Conservation (phyloP, 2,329 filamentous ascomycete genomes). For the Cryphonectria parasitica region DNA sequence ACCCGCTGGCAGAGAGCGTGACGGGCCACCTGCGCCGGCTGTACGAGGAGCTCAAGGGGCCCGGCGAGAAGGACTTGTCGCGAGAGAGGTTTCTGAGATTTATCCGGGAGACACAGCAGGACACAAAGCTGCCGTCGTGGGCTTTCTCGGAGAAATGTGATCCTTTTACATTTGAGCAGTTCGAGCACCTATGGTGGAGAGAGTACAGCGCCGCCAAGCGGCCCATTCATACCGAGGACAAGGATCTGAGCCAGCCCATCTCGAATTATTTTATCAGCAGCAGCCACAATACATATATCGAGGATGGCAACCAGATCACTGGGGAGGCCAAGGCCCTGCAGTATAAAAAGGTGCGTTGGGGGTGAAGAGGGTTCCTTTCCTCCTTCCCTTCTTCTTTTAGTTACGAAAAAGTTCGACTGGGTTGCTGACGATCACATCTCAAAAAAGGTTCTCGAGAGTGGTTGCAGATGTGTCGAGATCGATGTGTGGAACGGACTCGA, state of each 20-base stretch:
- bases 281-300: conserved; percentile 90
- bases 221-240: conserved; percentile 45
- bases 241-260: conserved; percentile 69
- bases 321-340: conserved; percentile 76
- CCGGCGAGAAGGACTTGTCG: conserved; percentile 16
- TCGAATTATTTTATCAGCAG: conserved; percentile 94
- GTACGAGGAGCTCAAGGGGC: conserved; percentile 20
- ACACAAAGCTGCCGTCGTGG: conserved; percentile 8
- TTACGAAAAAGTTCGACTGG: not conserved
- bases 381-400: conserved; percentile 45
- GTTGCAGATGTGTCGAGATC: conserved; percentile 90
- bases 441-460: conserved; percentile 56
- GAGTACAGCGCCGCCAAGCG: conserved; percentile 47
- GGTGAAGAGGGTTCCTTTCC: no score
- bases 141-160: conserved; percentile 40
- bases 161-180: conserved; percentile 51
- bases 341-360: conserved; percentile 61
- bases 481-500: conserved; percentile 84
- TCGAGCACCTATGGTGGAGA: conserved; percentile 52
- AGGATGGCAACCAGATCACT: conserved; percentile 80
- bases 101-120: conserved; percentile 14
- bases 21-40: conserved; percentile 17
- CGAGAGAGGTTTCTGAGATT: conserved; percentile 14
- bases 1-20: conserved; percentile 10
- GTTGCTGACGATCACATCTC: conserved; percentile 1